These are phyloP conservation scores for Metschnikowia corniflorae DNA, from an alignment of 805 yeast species.

Conservation along the genomic window DNA sequence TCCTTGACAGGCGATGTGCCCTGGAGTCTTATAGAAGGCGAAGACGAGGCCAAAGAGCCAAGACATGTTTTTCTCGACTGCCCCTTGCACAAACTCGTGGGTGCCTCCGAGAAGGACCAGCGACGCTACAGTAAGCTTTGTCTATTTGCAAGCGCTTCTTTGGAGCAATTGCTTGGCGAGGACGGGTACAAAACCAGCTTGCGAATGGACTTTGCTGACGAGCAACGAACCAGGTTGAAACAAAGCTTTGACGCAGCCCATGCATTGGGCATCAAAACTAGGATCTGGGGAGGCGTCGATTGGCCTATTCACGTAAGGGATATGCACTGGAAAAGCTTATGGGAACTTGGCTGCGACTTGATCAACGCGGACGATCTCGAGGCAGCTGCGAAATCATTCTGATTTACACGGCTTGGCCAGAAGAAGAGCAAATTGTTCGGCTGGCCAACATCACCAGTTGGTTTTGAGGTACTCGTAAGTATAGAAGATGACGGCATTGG, in stretches of 20 bases:
- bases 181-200: constrained; percentile 14
- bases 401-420: not conserved
- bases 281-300: constrained; percentile 69
- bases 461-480: constrained; percentile 64
- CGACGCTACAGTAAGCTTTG: constrained; percentile 26
- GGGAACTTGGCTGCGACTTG: constrained; percentile 49
- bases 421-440: not conserved
- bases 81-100: constrained; percentile 36
- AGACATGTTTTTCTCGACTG: constrained; percentile 53
- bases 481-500: constrained; percentile 83
- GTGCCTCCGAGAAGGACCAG: constrained; percentile 22
- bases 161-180: constrained; percentile 28
- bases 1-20: constrained; percentile 69
- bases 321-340: constrained; percentile 47
- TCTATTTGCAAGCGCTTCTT: constrained; percentile 43
- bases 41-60: constrained; percentile 6
- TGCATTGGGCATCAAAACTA: constrained; percentile 45
- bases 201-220: constrained; percentile 29
- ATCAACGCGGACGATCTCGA: constrained; percentile 61
- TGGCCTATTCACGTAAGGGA: constrained; percentile 55
- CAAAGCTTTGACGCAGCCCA: constrained; percentile 44
- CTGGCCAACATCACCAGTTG: constrained; percentile 16
- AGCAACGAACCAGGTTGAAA: constrained; percentile 28
- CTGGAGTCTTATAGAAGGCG: constrained; percentile 26
- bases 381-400: constrained; percentile 29